These are phyloP conservation scores for Syncephalastrum racemosum DNA, from an alignment of 371 early-diverging fungal species.

Conservation along the genomic window DNA sequence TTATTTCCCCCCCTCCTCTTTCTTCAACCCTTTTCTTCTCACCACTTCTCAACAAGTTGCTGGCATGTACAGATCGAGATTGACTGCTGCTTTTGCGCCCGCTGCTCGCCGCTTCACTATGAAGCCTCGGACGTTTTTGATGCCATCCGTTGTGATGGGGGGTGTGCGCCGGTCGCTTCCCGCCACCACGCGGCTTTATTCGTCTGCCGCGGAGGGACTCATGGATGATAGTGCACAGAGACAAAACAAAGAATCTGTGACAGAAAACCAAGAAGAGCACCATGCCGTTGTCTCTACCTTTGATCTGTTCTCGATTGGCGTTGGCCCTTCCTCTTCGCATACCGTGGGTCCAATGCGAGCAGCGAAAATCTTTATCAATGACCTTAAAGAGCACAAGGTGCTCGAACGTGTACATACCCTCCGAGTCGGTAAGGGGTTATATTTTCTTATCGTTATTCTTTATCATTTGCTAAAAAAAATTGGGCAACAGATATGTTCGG, in stretches of 20 bases:
- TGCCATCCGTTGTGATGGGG: too few species aligned
- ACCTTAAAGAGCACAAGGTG: constrained; percentile 72
- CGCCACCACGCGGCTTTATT: constrained; percentile 3
- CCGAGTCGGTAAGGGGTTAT: constrained; percentile 57
- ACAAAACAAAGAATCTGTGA: neutral
- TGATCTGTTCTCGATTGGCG: constrained; percentile 94
- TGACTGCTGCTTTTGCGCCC: neutral
- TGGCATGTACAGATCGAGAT: constrained; percentile 11
- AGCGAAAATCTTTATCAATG: constrained; percentile 89
- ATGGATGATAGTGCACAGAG: too few species aligned
- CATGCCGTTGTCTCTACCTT: constrained; percentile 95
- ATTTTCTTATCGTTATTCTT: constrained; percentile 4
- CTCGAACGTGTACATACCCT: constrained; percentile 69
- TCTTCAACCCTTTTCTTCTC: neutral
- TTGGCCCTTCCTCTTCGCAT: constrained; percentile 91
- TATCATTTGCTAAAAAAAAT: neutral
- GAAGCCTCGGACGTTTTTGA: too few species aligned
- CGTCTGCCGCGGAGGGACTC: constrained; percentile 5
- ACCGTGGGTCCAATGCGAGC: constrained; percentile 97
- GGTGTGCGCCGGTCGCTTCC: too few species aligned
- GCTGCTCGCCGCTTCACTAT: neutral
- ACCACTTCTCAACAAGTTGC: constrained; percentile 7
- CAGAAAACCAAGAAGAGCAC: constrained; percentile 26
- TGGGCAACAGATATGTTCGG: constrained; percentile 83
- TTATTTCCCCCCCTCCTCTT: constrained; percentile 3